Evolutionary conservation across 169 alveolate species (phyloP), one percentile per base, ranked within the genome.

Genomic region (Fabrea salina): DNA sequence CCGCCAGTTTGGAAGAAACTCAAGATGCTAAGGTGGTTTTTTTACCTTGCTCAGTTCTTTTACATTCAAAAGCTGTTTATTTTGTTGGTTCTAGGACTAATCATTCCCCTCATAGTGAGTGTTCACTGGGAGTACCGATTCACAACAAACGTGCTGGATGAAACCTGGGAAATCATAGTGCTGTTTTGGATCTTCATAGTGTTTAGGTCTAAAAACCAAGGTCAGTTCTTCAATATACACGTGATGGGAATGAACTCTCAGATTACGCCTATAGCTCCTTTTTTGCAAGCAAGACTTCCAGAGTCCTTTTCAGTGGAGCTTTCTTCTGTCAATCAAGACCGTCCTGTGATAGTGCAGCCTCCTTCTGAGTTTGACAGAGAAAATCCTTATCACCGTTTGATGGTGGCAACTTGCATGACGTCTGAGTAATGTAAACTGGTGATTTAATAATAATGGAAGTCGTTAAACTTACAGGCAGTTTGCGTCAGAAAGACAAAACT

Each of bases 141-240:
- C n/a, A n/a, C n/a, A n/a, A n/a, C n/a, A n/a, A n/a, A n/a, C 5
- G 19, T 47, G 56, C 19, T 25, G 5, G 74, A 27, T 61, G 74
- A 61, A 61, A 37, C 50, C 1, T 22, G 16, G 13, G 74, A 61
- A 11, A 13, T 61, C 1, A 32, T 37, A 13, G 74, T 25, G 3
- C 32, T 61, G 11, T 47, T 30, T 16, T 47, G 74, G 39, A 61
- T 61, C 16, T 61, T 61, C n/a, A 16, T 61, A 35, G 27, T 61
- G n/a, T 61, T 61, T n/a, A 27, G 74, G 39, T 30, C 74, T 13
- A 61, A 61, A 61, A 37, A 37, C 50, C 43, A 61, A 27, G 50
- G 16, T 16, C 74, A 16, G 11, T 61, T 33, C 25, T 61, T 61
- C 25, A 51, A 61, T 3, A 61, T 22, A n/a, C 32, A 61, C 19